Conservation (phyloP, 2,329 filamentous ascomycete species). For the Fusarium sp. region DNA sequence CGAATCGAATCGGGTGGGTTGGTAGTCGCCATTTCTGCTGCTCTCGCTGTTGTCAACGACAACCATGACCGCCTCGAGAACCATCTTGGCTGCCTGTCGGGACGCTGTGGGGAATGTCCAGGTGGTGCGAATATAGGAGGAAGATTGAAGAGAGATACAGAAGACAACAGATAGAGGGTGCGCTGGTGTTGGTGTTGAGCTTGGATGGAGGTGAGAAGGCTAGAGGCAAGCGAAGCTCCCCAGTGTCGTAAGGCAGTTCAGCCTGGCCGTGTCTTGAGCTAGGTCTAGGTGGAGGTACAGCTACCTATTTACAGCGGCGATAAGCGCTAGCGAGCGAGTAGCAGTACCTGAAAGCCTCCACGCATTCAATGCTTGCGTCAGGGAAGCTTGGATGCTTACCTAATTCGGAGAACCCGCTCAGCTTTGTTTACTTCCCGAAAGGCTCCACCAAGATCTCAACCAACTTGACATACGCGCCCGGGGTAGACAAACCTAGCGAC, state of each 20-base stretch:
- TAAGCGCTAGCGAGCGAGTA: conserved; percentile 9
- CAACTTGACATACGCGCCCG: conserved; percentile 32
- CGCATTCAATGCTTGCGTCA: conserved; percentile 35
- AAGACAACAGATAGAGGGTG: conserved; percentile 1
- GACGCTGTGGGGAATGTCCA: conserved; percentile 11
- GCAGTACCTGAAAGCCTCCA: conserved; percentile 21
- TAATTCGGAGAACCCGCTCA: conserved; percentile 32
- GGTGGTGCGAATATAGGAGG: conserved; percentile 3
- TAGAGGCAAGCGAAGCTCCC: conserved; percentile 43
- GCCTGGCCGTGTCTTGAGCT: conserved; percentile 52
- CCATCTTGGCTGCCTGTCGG: conserved; percentile 76
- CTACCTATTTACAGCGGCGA: conserved; percentile 24
- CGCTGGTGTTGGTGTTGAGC: conserved; percentile 30
- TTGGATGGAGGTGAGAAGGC: conserved; percentile 45
- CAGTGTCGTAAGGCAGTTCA: conserved; percentile 60
- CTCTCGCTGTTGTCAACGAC: conserved; percentile 99
- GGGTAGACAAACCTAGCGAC: conserved; percentile 32
- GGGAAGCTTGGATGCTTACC: conserved; percentile 41
- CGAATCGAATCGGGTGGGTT: conserved; percentile 94
- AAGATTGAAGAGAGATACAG: conserved; percentile 6
- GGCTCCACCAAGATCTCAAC: conserved; percentile 34
- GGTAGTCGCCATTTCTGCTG: conserved; percentile 94
- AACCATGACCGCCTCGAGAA: conserved; percentile 99
- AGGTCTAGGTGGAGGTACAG: conserved; percentile 30
- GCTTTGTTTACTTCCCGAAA: conserved; percentile 46